Evolutionary conservation across 768 basidiomycete species (phyloP).

Genomic region (Boletus rufocinnamomeus): DNA sequence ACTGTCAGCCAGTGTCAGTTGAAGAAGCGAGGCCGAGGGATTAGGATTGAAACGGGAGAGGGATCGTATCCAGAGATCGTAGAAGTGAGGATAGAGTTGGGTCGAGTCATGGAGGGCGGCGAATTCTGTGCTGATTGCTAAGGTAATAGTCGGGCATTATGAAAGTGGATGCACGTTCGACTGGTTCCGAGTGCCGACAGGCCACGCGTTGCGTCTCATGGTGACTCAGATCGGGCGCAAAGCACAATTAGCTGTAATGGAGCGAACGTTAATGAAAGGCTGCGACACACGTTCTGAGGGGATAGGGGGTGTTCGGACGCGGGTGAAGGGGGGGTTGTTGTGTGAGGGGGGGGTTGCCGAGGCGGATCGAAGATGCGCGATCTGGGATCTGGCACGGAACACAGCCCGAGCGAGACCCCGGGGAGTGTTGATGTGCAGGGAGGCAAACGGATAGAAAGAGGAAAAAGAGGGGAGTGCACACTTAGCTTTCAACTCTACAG

Average conservation of each 20-base stretch:
- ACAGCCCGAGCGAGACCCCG: constrained; percentile 27
- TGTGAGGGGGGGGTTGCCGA: background rate
- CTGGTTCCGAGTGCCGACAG: background rate
- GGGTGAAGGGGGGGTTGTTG: background rate
- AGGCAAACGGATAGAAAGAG: constrained; percentile 17
- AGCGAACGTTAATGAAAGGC: background rate
- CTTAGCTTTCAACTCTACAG: no score
- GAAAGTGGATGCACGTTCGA: background rate
- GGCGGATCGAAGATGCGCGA: background rate
- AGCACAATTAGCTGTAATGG: background rate
- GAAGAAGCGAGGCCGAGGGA: background rate
- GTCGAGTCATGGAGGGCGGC: no score
- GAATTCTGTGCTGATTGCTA: background rate
- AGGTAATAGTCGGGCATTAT: no score
- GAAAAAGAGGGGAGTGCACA: background rate
- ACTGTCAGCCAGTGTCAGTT: background rate
- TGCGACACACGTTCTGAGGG: background rate
- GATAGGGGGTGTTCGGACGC: background rate
- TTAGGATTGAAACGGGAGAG: no score
- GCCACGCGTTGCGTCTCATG: background rate
- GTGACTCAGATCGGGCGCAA: background rate
- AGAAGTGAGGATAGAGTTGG: no score
- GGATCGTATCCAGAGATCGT: no score
- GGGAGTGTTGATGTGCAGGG: constrained; percentile 9
- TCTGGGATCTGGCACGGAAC: constrained; percentile 22